Evolutionary conservation across 2,329 filamentous ascomycete species (phyloP).

Genomic region (Cladosporium sp.): DNA sequence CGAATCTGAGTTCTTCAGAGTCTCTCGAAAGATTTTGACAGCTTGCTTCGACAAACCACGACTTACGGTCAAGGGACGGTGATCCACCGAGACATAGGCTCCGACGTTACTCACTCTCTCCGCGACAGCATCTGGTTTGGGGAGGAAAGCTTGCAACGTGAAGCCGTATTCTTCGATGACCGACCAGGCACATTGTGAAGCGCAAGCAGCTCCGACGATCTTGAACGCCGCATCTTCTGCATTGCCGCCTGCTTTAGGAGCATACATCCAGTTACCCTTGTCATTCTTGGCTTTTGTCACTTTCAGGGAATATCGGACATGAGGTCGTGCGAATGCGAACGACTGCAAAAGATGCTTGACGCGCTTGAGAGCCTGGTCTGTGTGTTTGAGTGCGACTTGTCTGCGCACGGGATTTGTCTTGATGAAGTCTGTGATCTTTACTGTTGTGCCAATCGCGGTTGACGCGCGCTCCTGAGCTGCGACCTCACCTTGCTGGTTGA

Average conservation of each 20-base stretch:
- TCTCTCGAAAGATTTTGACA: slow-evolving; percentile 48
- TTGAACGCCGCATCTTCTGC: slow-evolving; percentile 59
- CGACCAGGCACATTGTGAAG: slow-evolving; percentile 50
- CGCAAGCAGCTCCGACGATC: slow-evolving; percentile 54
- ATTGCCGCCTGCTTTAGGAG: slow-evolving; percentile 48
- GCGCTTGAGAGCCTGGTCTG: slow-evolving; percentile 51
- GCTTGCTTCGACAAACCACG: slow-evolving; percentile 60
- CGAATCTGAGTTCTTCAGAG: slow-evolving; percentile 36
- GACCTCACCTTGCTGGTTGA: slow-evolving; percentile 45
- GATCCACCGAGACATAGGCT: slow-evolving; percentile 65
- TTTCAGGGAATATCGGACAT: slow-evolving; percentile 58
- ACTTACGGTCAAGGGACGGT: slow-evolving; percentile 56
- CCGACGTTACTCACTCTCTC: slow-evolving; percentile 39
- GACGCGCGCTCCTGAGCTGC: slow-evolving; percentile 42
- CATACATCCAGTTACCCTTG: slow-evolving; percentile 58
- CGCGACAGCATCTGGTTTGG: slow-evolving; percentile 44
- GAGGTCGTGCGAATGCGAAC: slow-evolving; percentile 63
- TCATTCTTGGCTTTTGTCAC: slow-evolving; percentile 51
- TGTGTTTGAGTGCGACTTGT: slow-evolving; percentile 55
- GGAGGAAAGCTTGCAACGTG: slow-evolving; percentile 55
- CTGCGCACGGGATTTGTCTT: slow-evolving; percentile 59
- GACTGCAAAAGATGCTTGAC: slow-evolving; percentile 59
- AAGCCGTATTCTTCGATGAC: slow-evolving; percentile 38
- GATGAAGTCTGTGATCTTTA: slow-evolving; percentile 59
- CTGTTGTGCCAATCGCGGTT: slow-evolving; percentile 65